A percentile compares a stretch with the other conserved stretches of the same genome.
Evolutionary conservation across 257 asterid genomes (phyloP).

Genomic region (Fraxinus pennsylvanica): DNA sequence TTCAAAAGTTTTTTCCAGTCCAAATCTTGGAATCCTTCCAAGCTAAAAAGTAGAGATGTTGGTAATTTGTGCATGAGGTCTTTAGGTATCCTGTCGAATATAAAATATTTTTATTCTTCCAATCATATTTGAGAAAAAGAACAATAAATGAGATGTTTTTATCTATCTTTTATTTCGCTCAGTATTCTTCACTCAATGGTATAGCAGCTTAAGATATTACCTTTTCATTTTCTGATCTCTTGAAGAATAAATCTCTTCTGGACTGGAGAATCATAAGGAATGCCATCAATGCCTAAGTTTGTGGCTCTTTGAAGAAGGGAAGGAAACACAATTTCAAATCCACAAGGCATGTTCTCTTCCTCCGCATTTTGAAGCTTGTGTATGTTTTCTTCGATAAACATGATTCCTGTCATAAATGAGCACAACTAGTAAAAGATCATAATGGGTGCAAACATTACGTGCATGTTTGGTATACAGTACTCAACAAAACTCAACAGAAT

Average conservation of each 20-base stretch:
- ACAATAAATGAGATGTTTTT: too few species aligned
- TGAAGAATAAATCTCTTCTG: constrained; percentile 15
- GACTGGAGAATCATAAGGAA: constrained; percentile 31
- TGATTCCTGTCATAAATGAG: constrained; percentile 13
- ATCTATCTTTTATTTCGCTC: background rate
- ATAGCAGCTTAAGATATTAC: background rate
- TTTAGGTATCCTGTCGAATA: constrained; percentile 34
- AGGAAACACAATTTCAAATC: constrained; percentile 48
- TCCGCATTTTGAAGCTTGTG: constrained; percentile 17
- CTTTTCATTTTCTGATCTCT: constrained; percentile 33
- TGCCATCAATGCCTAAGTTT: constrained; percentile 26
- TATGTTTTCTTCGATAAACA: constrained; percentile 31
- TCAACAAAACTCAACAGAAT: too few species aligned
- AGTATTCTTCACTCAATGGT: too few species aligned
- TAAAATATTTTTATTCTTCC: too few species aligned
- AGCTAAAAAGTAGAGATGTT: constrained; percentile 40
- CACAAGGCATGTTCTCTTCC: constrained; percentile 39
- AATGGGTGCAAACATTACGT: too few species aligned
- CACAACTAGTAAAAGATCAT: too few species aligned
- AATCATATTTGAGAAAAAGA: too few species aligned
- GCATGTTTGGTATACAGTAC: too few species aligned
- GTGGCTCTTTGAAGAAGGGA: constrained; percentile 36
- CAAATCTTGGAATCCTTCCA: constrained; percentile 46
- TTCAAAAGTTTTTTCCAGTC: constrained; percentile 49
- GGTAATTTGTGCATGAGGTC: constrained; percentile 42